Evolutionary conservation across 768 basidiomycete species (phyloP).

Genomic region (Termitomyces titanicus): DNA sequence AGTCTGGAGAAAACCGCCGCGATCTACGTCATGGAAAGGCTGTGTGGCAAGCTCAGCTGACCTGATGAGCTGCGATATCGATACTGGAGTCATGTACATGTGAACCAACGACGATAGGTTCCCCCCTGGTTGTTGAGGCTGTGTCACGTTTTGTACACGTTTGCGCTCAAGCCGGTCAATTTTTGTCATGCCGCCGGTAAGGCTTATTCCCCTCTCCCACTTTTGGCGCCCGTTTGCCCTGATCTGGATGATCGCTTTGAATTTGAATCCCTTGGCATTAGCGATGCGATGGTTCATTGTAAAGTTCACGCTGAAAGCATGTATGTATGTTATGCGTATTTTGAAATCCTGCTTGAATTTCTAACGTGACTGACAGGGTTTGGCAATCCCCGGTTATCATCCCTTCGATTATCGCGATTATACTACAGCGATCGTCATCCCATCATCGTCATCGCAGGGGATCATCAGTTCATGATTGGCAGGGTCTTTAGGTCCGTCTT

Average conservation of each 20-base stretch:
- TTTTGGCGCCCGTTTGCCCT: slow-evolving; percentile 3
- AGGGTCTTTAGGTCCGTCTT: background rate
- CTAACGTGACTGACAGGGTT: background rate
- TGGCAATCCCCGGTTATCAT: background rate
- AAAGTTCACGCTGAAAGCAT: no score
- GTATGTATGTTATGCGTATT: no score
- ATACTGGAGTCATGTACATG: no score
- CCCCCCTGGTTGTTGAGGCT: slow-evolving; percentile 3
- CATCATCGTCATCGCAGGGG: background rate
- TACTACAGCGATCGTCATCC: no score
- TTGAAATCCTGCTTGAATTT: background rate
- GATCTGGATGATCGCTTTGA: background rate
- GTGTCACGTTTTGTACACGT: slow-evolving; percentile 12
- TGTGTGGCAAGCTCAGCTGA: background rate
- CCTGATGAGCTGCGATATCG: background rate
- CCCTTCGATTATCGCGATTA: background rate
- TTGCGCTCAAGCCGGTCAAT: slow-evolving; percentile 7
- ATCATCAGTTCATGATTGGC: background rate
- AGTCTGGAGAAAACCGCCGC: background rate
- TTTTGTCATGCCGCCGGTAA: slow-evolving; percentile 9
- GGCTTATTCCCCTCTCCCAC: no score
- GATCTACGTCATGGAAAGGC: background rate
- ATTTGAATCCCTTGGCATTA: background rate
- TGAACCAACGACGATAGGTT: no score
- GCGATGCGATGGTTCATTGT: no score